Base-by-base conservation (phyloP, 1,284 basidiomycete genomes). In the Porogramme epimiltina region DNA sequence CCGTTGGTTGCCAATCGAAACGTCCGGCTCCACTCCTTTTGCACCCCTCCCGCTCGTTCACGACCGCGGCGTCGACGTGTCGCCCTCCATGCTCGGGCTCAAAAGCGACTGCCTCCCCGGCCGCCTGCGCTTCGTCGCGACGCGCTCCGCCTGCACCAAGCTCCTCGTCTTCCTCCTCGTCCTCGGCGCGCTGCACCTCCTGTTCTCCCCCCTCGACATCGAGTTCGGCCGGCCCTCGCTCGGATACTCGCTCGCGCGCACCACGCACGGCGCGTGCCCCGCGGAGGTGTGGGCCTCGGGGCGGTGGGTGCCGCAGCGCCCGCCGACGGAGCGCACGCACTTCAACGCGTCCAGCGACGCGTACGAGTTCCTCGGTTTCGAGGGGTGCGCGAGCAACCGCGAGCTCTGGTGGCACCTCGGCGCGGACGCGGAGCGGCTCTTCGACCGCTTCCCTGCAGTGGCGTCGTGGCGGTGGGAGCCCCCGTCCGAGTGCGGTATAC, bases 361-460 rank as follows among this genome's bases (percentile, higher is more conserved):
- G 16, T 66, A 82, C 39, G 61, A 58, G 2, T 79, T 84, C 56
- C 73, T 78, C 19, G 82, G 82, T 8, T 75, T 84, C 26, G 69
- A 75, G 52, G 81, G 81, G 34, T 87, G 84, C 59, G 84, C 84
- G 10, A 79, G 79, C 58, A 75, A 76, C 42, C 72, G 84, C 48
- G 85, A 87, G 63, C 77, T 76, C 52, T 69, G 68, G 49, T 85
- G 84, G 84, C 85, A 86, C 63, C 70, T 87, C 23, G 82, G 72
- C 3, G 67, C 76, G 3, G 80, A 84, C 63, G 73, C 69, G 20
- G 60, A 69, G 51, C 71, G 70, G 2, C 70, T 72, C 28, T 83
- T 73, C 70, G 72, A 75, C 47, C 70, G 80, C 45, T 84, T 82
- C 55, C 81, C 82, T 0, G 64, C 54, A 1, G 81, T 78, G 10